Conservation (phyloP, 805 yeast species). For the Geotrichum ghanense region DNA sequence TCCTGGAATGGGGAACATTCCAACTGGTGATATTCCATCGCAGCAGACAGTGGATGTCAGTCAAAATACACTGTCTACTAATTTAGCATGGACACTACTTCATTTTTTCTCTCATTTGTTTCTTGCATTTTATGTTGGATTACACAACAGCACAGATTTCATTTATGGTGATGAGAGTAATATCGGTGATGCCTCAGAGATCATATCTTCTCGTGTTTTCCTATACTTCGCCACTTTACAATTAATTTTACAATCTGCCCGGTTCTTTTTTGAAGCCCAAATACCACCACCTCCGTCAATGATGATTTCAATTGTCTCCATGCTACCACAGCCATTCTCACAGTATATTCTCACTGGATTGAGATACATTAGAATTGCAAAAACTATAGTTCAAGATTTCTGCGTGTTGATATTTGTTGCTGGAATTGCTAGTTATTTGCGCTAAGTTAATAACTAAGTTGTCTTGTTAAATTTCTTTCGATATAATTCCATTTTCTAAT, state of each 20-base stretch:
- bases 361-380: slow-evolving; percentile 11
- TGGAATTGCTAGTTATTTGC: slow-evolving; percentile 10
- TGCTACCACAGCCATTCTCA: slow-evolving; percentile 20
- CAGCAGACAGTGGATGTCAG: background rate
- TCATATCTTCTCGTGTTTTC: slow-evolving; percentile 6
- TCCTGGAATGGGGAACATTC: background rate
- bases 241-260: slow-evolving; percentile 15
- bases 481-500: too few species aligned
- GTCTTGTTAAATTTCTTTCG: too few species aligned
- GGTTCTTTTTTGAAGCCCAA: slow-evolving; percentile 16
- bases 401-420: slow-evolving; percentile 20
- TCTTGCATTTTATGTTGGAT: slow-evolving; percentile 17
- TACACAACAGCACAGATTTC: slow-evolving; percentile 10
- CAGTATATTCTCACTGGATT: slow-evolving; percentile 15
- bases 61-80: background rate
- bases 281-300: slow-evolving; percentile 15
- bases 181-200: background rate
- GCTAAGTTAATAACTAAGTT: too few species aligned
- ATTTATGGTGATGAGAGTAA: background rate
- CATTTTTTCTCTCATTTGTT: slow-evolving; percentile 14
- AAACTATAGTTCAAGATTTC: slow-evolving; percentile 15
- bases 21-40: background rate
- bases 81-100: slow-evolving; percentile 13
- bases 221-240: slow-evolving; percentile 16
- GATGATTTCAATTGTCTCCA: slow-evolving; percentile 17